A percentile compares a stretch with the other conserved stretches of the same genome.
Evolutionary conservation across 75 land plant genomes (phyloP).

Genomic region (Selaginella tamariscina): DNA sequence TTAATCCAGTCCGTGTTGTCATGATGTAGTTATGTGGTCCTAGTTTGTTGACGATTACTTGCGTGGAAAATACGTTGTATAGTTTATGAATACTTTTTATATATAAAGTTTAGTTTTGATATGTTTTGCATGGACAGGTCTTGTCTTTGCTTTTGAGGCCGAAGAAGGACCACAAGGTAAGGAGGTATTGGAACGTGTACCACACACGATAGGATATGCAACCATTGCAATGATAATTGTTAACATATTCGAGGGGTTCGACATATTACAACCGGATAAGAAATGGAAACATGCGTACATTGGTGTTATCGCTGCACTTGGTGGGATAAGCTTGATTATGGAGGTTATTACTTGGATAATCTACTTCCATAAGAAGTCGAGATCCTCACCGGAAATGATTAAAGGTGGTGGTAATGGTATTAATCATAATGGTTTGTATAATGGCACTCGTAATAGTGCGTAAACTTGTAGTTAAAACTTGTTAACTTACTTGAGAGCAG

Average conservation of each 20-base stretch:
- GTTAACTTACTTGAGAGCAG: too few relatives aligned
- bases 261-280: constrained; percentile 30
- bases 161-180: constrained; percentile 37
- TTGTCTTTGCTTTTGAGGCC: constrained; percentile 45
- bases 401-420: not conserved
- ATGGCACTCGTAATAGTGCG: too few relatives aligned
- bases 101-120: too few relatives aligned
- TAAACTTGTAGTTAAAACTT: too few relatives aligned
- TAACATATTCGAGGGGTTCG: constrained; percentile 48
- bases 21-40: too few relatives aligned
- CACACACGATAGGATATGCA: constrained; percentile 37
- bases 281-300: constrained; percentile 37
- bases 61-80: too few relatives aligned
- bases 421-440: not conserved
- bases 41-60: too few relatives aligned
- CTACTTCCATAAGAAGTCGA: not conserved
- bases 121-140: not conserved
- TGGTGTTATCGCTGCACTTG: constrained; percentile 23
- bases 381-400: not conserved
- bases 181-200: constrained; percentile 41
- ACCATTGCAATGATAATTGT: constrained; percentile 28
- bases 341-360: constrained; percentile 36
- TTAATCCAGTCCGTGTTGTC: too few relatives aligned
- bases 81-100: too few relatives aligned
- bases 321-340: constrained; percentile 17